Evolutionary conservation across 2,329 filamentous ascomycete species (phyloP).

Genomic region (Aureobasidium sp.): DNA sequence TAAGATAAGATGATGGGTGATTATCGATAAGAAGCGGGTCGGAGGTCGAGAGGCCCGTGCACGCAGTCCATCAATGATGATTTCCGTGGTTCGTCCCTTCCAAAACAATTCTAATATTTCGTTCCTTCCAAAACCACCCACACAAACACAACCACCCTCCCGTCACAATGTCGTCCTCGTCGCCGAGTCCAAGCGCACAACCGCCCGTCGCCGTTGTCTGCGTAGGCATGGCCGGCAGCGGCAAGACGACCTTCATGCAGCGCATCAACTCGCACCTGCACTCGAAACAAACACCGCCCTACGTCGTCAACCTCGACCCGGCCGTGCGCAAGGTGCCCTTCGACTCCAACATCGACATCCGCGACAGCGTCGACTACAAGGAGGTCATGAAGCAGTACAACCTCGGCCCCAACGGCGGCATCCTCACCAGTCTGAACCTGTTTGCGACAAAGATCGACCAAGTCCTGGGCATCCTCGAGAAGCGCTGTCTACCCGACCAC

Average conservation of each 20-base stretch:
- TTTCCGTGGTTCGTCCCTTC: too few relatives aligned
- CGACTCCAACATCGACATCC: constrained; percentile 96
- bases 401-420: constrained; percentile 92
- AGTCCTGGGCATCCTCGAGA: constrained; percentile 81
- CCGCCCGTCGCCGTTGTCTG: constrained; percentile 78
- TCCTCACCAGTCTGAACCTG: constrained; percentile 88
- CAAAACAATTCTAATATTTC: too few relatives aligned
- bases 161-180: neutral
- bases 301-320: constrained; percentile 95
- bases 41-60: too few relatives aligned
- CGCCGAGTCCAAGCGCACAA: constrained; percentile 9
- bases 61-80: too few relatives aligned
- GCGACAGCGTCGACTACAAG: constrained; percentile 98
- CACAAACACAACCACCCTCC: neutral
- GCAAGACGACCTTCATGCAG: constrained; percentile 99
- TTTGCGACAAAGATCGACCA: constrained; percentile 99
- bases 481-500: constrained; percentile 48
- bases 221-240: constrained; percentile 95
- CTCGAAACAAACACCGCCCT: constrained; percentile 60
- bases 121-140: neutral
- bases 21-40: too few relatives aligned
- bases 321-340: constrained; percentile 91
- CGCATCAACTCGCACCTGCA: constrained; percentile 92
- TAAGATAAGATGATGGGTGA: too few relatives aligned
- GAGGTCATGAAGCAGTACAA: constrained; percentile 99